Conservation (phyloP, 495 filamentous ascomycete genomes). For the Penicillium daleae region DNA sequence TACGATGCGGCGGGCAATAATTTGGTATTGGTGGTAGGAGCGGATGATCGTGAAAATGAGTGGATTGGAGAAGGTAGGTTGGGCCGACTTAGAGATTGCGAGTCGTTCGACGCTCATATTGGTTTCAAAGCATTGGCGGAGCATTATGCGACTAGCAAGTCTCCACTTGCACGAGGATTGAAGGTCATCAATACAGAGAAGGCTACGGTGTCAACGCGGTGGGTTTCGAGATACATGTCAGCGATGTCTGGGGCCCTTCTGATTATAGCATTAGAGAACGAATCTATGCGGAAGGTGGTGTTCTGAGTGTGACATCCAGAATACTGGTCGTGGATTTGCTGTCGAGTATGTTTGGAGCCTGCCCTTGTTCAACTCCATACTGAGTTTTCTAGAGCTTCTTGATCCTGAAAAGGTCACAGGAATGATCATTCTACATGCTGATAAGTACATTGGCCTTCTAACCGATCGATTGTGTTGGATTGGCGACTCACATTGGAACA, state of each 20-base stretch:
- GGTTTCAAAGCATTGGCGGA: conserved; percentile 73
- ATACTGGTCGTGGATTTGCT: conserved; percentile 93
- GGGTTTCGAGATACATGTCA: conserved; percentile 9
- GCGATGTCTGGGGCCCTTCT: conserved; percentile 17
- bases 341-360: conserved; percentile 56
- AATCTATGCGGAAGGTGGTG: conserved; percentile 85
- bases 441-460: conserved; percentile 50
- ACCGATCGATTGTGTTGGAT: not conserved
- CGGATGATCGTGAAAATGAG: conserved; percentile 89
- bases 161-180: conserved; percentile 78
- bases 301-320: conserved; percentile 94
- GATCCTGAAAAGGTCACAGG: conserved; percentile 87
- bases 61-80: conserved; percentile 80
- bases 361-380: not conserved
- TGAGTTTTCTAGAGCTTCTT: conserved; percentile 58
- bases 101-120: conserved; percentile 13
- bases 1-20: conserved; percentile 97
- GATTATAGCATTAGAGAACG: conserved; percentile 65
- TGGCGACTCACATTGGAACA: conserved; percentile 25
- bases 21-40: conserved; percentile 84
- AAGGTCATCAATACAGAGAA: conserved; percentile 93
- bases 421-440: conserved; percentile 85
- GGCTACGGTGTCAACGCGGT: conserved; percentile 78
- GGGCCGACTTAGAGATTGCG: not conserved
- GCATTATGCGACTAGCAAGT: conserved; percentile 82